Percentiles rank a stretch among this genome's conserved stretches.
Conservation (phyloP, 2,329 filamentous ascomycete species). For the Graphilbum fragrans region DNA sequence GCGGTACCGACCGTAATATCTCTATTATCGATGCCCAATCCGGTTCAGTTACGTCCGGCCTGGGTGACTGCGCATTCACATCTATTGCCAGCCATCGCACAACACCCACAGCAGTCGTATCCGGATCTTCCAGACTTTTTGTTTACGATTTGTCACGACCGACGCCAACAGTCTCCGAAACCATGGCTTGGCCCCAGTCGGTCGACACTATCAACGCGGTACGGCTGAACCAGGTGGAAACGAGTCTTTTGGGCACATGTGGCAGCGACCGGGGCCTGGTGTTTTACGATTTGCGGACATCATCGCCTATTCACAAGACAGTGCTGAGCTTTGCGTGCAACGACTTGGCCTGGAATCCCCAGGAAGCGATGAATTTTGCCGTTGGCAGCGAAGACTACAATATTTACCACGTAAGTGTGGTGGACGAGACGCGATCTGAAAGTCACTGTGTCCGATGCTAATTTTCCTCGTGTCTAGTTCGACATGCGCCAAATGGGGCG, state of each 20-base stretch:
- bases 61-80: conserved; percentile 74
- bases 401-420: conserved; percentile 45
- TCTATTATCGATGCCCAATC: conserved; percentile 89
- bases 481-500: conserved; percentile 55
- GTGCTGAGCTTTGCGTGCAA: conserved; percentile 76
- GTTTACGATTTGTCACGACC: conserved; percentile 9
- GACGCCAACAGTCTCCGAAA: conserved; percentile 9
- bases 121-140: conserved; percentile 10
- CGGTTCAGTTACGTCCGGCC: conserved; percentile 71
- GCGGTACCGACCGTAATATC: conserved; percentile 73
- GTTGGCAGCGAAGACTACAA: conserved; percentile 93
- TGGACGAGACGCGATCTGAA: no score
- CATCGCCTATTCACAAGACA: conserved; percentile 68
- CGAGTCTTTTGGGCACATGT: conserved; percentile 75
- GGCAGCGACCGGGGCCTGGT: conserved; percentile 78
- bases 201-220: conserved; percentile 77
- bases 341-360: conserved; percentile 83
- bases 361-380: conserved; percentile 60
- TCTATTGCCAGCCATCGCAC: conserved; percentile 15
- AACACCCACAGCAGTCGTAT: conserved; percentile 8
- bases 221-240: conserved; percentile 89
- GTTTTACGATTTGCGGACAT: conserved; percentile 84
- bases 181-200: conserved; percentile 29
- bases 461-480: conserved; percentile 36
- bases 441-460: not conserved